A percentile compares a stretch with the other conserved stretches of the same genome.
Conservation (phyloP, 2,329 filamentous ascomycete genomes). For the Trichoderma polysporum region DNA sequence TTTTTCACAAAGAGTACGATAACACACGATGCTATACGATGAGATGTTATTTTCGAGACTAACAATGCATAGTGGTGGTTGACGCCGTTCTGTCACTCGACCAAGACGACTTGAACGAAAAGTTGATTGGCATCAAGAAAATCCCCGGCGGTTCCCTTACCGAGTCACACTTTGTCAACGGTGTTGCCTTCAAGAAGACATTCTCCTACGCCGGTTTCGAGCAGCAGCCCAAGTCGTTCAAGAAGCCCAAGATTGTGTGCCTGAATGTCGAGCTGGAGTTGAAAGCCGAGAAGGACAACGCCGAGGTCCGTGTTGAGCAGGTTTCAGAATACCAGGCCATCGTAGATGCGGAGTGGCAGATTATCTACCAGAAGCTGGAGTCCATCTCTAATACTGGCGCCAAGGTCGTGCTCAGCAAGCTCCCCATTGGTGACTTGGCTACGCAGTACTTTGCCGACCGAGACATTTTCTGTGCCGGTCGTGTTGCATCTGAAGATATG, state of each 20-base stretch:
- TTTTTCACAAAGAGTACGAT: constrained; percentile 92
- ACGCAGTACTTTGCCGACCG: constrained; percentile 98
- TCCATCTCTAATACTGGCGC: constrained; percentile 89
- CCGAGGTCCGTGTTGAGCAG: constrained; percentile 95
- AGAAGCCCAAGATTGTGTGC: constrained; percentile 92
- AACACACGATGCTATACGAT: background rate
- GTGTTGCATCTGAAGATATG: constrained; percentile 87
- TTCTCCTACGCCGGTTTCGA: constrained; percentile 99
- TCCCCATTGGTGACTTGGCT: constrained; percentile 94
- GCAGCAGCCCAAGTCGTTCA: constrained; percentile 96
- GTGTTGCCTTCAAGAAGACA: constrained; percentile 99
- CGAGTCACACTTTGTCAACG: constrained; percentile 94
- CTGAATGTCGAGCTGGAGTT: constrained; percentile 97
- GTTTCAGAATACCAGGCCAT: constrained; percentile 99
- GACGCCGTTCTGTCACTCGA: constrained; percentile 93
- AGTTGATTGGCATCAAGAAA: constrained; percentile 97
- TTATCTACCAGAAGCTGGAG: constrained; percentile 99
- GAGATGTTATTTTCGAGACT: background rate
- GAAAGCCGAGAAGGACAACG: constrained; percentile 99
- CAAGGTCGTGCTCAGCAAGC: constrained; percentile 94
- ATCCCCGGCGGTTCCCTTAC: constrained; percentile 94
- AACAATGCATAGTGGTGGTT: constrained; percentile 75
- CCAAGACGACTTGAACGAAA: constrained; percentile 96
- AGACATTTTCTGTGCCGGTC: constrained; percentile 96
- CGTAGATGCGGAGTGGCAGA: constrained; percentile 98